phyloP scores from a whole-genome alignment of 2,329 filamentous ascomycete genomes.

The Lachnellula arida region DNA sequence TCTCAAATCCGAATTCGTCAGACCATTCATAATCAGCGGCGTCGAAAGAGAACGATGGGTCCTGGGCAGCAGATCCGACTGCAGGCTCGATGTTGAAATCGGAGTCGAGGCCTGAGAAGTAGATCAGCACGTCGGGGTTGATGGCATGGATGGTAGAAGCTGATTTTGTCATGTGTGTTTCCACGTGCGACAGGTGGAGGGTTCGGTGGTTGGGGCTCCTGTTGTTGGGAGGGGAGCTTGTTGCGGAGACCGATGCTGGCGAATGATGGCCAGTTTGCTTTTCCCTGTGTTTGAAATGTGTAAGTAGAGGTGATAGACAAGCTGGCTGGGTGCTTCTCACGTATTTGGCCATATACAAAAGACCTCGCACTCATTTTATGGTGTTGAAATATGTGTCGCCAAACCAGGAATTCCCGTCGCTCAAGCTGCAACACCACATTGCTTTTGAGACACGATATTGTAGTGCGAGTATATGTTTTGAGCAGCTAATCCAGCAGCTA shows the following conservation, averaged over 20 bases:
- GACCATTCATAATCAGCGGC: conserved; percentile 36
- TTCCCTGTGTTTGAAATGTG: conserved; percentile 10
- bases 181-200: conserved; percentile 44
- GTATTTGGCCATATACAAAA: conserved; percentile 56
- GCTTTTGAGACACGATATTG: conserved; percentile 56
- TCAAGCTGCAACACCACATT: conserved; percentile 52
- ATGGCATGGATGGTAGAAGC: conserved; percentile 38
- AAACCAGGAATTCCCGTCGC: conserved; percentile 57
- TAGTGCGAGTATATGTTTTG: conserved; percentile 55
- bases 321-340: conserved; percentile 33
- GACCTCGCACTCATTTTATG: conserved; percentile 55
- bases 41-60: conserved; percentile 29
- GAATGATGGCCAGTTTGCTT: conserved; percentile 18
- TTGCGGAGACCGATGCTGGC: conserved; percentile 34
- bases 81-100: conserved; percentile 32
- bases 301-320: conserved; percentile 7
- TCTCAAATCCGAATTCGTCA: conserved; percentile 43
- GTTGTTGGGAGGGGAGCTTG: conserved; percentile 32
- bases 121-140: conserved; percentile 41
- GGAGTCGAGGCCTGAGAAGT: conserved; percentile 44
- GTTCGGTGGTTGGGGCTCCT: conserved; percentile 8
- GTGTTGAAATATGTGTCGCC: conserved; percentile 55
- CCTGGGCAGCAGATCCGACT: conserved; percentile 12
- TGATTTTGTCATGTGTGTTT: conserved; percentile 37
- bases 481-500: conserved; percentile 51